Base-by-base conservation (phyloP, 2,329 filamentous ascomycete species). In the Ophiostoma tasmaniense region DNA sequence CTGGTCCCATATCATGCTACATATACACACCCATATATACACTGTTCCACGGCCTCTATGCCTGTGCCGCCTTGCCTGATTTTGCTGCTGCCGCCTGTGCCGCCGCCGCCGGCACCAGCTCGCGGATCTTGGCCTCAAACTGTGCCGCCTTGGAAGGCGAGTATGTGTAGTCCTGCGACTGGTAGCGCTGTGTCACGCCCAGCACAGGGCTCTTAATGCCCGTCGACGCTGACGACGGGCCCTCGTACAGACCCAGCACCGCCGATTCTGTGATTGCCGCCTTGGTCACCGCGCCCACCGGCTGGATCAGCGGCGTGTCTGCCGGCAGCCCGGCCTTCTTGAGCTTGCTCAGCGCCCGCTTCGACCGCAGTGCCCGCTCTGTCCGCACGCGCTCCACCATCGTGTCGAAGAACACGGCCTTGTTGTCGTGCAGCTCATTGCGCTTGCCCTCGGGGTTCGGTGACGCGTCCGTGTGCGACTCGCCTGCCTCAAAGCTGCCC, bases 111-210 rank as follows among this genome's bases (percentile, higher is more conserved):
- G 76, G 74, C 68, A 78, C 71, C 71, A 78, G 70, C 64, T 70
- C 70, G 39, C 71, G 71, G 25, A 79, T 69, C 75, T 76, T 78
- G 17, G 72, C 74, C 33, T 76, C 73, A 28, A 79, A 76, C 66
- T 68, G 71, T 20, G 72, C 68, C 25, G 69, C 73, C 50, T 98
- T 73, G 55, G 70, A 67, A 8, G 69, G 69, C 66, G 69, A 74
- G 73, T 77, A 78, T 8, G 75, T 77, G 65, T 73, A 74, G 13
- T 80, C 77, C 52, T 76, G 74, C 61, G 69, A 72, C 66, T 78
- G 77, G 70, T 81, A 82, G 70, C 75, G 80, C 64, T 73, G 74
- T 70, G 81, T 70, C 30, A 73, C 73, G 7, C 70, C 76, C 22
- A 76, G 42, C 20, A 77, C 73, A 42, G 50, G 17, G 10, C 22